These are phyloP conservation scores for Coprinellus micaceus DNA, from an alignment of 768 basidiomycete species.

Conservation along the genomic window DNA sequence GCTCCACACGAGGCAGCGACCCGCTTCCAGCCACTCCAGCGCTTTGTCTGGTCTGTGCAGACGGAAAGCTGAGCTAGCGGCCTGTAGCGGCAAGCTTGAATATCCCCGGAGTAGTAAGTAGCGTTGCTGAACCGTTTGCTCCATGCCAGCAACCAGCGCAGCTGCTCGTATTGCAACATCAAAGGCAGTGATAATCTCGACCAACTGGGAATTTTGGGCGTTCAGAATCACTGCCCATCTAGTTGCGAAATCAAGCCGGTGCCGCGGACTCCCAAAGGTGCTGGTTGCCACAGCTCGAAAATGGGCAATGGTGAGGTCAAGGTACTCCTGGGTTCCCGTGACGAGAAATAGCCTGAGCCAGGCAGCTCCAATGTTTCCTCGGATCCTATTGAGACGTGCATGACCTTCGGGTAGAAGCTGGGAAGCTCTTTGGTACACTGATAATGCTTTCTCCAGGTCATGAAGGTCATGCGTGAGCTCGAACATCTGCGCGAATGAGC, in stretches of 20 bases:
- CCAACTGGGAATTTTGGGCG: no score
- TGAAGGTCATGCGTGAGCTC: background rate
- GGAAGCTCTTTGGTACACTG: background rate
- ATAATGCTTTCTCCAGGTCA: background rate
- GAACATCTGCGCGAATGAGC: background rate
- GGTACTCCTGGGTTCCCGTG: no score
- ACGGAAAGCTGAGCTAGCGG: constrained; percentile 24
- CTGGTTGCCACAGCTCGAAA: no score
- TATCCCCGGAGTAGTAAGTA: background rate
- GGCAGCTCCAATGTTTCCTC: background rate
- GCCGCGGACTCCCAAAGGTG: no score
- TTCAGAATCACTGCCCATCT: no score
- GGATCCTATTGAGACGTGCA: background rate
- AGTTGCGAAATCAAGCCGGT: no score
- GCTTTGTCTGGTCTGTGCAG: constrained; percentile 18
- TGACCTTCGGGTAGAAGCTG: background rate
- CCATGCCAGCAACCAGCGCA: background rate
- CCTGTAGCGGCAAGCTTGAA: constrained; percentile 3
- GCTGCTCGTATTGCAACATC: background rate
- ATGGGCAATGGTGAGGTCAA: no score
- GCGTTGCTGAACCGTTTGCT: background rate
- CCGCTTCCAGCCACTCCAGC: constrained; percentile 32
- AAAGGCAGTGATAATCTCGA: background rate
- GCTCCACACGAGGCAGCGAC: constrained; percentile 25
- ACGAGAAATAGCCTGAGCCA: no score